Evolutionary conservation across 2,329 filamentous ascomycete species (phyloP), one percentile per base, ranked within the genome.

Genomic region (Ilyonectria robusta): DNA sequence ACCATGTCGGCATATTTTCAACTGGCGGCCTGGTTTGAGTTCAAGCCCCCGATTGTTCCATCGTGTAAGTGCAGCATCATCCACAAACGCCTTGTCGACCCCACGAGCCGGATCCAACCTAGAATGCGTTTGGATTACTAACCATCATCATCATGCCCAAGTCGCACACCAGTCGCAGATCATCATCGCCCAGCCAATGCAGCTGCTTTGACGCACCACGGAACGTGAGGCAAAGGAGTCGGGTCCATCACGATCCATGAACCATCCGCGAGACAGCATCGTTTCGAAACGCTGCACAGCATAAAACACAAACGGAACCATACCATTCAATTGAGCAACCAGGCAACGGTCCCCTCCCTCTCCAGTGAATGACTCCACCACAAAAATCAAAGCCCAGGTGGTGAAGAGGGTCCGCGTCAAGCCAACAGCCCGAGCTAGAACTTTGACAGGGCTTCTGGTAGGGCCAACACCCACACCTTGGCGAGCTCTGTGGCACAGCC

Each of bases 51-150:
- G 54, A 51, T 21, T 21, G 21, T n/a, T 37, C 48, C 37, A 59
- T 56, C 42, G 70, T 74, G 73, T 75, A 68, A 73, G 66, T 54
- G 55, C 70, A 72, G 65, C 73, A 75, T 74, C 73, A 72, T 72
- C 59, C 56, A 29, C 51, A 42, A 29, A 55, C 57, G 46, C 55
- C 68, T 59, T 37, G 26, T 35, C 21, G 19, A 58, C 59, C 65
- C 53, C 51, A 42, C 26, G 15, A 37, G 17, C 26, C 26, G 29
- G 55, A 58, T 51, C 40, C 48, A 51, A 51, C n/a, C n/a, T 31
- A 51, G 48, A 51, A 19, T 51, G 48, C 26, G 23, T 15, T 23
- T 48, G 46, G 46, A 15, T 23, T n/a, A 29, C 47, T 10, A n/a
- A 21, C 47, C 23, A 17, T 19, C 21, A 35, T 29, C 26, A 26